Base-by-base conservation (phyloP, 1,139 yeast genomes). In the Diutina siamensis region DNA sequence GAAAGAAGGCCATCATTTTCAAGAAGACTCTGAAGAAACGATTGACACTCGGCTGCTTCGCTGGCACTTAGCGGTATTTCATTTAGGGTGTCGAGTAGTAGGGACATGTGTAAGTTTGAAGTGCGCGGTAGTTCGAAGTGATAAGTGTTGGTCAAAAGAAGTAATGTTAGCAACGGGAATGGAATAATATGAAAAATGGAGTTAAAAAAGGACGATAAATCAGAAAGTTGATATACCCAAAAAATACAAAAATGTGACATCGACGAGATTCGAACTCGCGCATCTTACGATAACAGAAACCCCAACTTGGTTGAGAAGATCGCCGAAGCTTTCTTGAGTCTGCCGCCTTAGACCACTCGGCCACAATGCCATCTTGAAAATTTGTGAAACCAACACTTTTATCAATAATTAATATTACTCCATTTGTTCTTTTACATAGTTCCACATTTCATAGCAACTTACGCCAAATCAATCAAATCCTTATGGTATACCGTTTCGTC, bases 1-100 rank as follows among this genome's bases (percentile, higher is more conserved):
- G 73, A 66, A 31, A 71, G 55, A 34, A 71, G 56, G 44, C 68
- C 68, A 48, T 70, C 72, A 49, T 69, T 69, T 44, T 67, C 59
- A 44, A 71, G 56, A 38, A 70, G 55, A 21, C 53, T 57, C 48
- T 51, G 53, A 38, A 59, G 55, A 44, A 57, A 60, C 32, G 45
- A 35, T 41, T 57, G 42, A 17, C 42, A 38, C 15, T 38, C 42
- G 3, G 13, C 15, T 10, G 31, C 42, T 25, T 38, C 42, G 18
- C 15, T 20, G 10, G 31, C 31, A 2, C 19, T 38, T 13, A 38
- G 32, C 19, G 32, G n/a, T 10, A 32, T 25, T 17, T 17, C n/a
- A 3, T 18, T 25, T 7, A 38, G 42, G 13, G 42, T 17, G 17
- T 38, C 31, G 21, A 38, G 42, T 8, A 38, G 32, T 7, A 38